Percentiles rank a stretch among this genome's conserved stretches.
These are phyloP conservation scores for Sporisorium scitamineum DNA, from an alignment of 1,284 basidiomycete genomes.

Conservation along the genomic window DNA sequence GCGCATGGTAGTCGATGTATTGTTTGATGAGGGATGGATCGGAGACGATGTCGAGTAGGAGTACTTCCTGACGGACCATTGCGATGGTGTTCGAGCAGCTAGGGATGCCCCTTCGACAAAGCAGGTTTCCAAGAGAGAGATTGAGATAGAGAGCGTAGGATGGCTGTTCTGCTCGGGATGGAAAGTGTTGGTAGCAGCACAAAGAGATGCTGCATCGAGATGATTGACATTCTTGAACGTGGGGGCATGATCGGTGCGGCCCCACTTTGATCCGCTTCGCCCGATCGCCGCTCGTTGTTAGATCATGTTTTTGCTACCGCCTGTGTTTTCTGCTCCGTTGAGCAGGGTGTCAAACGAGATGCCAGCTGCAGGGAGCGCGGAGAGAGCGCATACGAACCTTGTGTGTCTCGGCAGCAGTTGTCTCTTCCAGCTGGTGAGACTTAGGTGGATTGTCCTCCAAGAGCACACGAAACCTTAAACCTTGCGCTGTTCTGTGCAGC, in stretches of 20 bases:
- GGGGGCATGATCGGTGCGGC: not conserved
- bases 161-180: too few relatives aligned
- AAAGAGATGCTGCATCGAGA: not conserved
- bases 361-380: slow-evolving; percentile 25
- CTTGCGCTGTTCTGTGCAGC: not conserved
- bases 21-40: slow-evolving; percentile 25
- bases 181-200: not conserved
- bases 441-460: not conserved
- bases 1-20: slow-evolving; percentile 43
- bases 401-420: slow-evolving; percentile 1
- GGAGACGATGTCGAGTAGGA: slow-evolving; percentile 27
- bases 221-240: not conserved
- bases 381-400: not conserved
- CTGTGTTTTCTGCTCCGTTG: not conserved
- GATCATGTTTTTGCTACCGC: not conserved
- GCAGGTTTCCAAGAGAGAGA: too few relatives aligned
- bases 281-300: not conserved
- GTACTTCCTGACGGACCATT: slow-evolving; percentile 42
- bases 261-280: not conserved
- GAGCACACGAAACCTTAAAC: not conserved
- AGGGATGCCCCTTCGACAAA: not conserved
- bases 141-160: not conserved
- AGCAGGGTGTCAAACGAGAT: slow-evolving; percentile 1
- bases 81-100: not conserved
- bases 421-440: not conserved